Conservation (phyloP, 768 basidiomycete species). For the Boletus fagicola region DNA sequence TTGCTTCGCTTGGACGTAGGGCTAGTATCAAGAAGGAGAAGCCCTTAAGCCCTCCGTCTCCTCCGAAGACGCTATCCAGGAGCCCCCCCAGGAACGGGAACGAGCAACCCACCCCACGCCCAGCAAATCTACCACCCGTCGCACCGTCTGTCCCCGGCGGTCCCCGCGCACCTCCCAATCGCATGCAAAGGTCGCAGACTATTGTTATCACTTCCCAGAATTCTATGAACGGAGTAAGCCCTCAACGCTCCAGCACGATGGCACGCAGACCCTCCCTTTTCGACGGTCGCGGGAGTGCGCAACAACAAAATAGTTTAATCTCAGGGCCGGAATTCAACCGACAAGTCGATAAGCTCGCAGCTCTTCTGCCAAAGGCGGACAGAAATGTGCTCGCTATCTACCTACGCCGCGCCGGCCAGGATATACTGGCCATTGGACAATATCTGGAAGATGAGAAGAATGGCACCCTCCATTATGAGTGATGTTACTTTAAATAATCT, state of each 20-base stretch:
- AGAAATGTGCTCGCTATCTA: slow-evolving; percentile 66
- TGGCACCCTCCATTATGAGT: slow-evolving; percentile 50
- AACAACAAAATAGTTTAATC: background rate
- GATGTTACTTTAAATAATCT: slow-evolving; percentile 8
- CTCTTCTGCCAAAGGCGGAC: slow-evolving; percentile 73
- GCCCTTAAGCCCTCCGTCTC: slow-evolving; percentile 31
- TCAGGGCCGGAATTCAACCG: slow-evolving; percentile 50
- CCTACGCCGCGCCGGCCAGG: slow-evolving; percentile 69
- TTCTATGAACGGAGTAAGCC: slow-evolving; percentile 11
- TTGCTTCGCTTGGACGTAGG: slow-evolving; percentile 72
- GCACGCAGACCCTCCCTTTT: slow-evolving; percentile 32
- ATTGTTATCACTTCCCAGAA: slow-evolving; percentile 45
- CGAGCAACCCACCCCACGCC: slow-evolving; percentile 31
- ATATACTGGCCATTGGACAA: slow-evolving; percentile 82
- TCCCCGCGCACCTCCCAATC: slow-evolving; percentile 64
- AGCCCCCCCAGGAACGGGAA: slow-evolving; percentile 31
- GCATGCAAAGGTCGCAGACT: slow-evolving; percentile 67
- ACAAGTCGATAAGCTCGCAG: slow-evolving; percentile 70
- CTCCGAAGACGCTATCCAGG: slow-evolving; percentile 38
- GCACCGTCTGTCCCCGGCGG: slow-evolving; percentile 68
- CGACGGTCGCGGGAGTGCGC: slow-evolving; percentile 20
- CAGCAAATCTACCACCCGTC: slow-evolving; percentile 27
- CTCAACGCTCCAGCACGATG: slow-evolving; percentile 33
- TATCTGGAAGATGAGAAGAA: slow-evolving; percentile 84
- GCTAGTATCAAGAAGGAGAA: slow-evolving; percentile 50